These are phyloP conservation scores for Aspergillus amoenus DNA, from an alignment of 2,329 filamentous ascomycete species.

Conservation along the genomic window DNA sequence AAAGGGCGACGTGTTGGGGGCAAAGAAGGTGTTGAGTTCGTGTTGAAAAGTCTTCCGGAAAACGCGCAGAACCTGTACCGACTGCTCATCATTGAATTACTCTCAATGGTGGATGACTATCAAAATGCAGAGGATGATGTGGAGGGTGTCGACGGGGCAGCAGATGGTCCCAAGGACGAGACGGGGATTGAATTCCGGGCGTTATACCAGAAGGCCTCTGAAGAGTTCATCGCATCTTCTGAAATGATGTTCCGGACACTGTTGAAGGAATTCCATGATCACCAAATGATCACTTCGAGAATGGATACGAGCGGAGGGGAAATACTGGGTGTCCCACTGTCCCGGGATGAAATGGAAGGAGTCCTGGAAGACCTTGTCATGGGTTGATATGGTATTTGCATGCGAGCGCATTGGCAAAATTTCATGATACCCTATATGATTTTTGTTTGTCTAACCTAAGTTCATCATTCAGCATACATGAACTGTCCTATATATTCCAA, in stretches of 20 bases:
- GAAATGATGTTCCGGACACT: constrained; percentile 94
- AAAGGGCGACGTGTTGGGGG: constrained; percentile 78
- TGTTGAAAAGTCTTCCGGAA: constrained; percentile 84
- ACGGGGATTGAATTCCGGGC: constrained; percentile 83
- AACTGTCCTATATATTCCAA: neutral
- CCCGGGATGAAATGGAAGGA: constrained; percentile 82
- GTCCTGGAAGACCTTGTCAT: constrained; percentile 74
- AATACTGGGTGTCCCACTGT: constrained; percentile 78
- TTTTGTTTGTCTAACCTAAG: neutral
- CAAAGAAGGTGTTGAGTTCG: constrained; percentile 87
- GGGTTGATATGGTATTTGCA: constrained; percentile 23
- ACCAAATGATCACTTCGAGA: constrained; percentile 90
- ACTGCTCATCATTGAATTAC: constrained; percentile 78
- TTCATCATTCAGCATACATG: neutral
- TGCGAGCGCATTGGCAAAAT: constrained; percentile 17
- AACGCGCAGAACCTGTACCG: constrained; percentile 87
- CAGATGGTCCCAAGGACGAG: constrained; percentile 33
- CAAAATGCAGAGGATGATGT: constrained; percentile 52
- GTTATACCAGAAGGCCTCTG: constrained; percentile 90
- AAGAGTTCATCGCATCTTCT: constrained; percentile 95
- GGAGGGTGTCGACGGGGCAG: constrained; percentile 36
- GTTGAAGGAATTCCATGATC: constrained; percentile 96
- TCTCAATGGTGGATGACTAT: constrained; percentile 64
- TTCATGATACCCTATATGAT: constrained; percentile 36
- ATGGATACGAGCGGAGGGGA: constrained; percentile 86